Conservation (phyloP, 176 grass and related monocot genomes). For the Carex myosuroides region DNA sequence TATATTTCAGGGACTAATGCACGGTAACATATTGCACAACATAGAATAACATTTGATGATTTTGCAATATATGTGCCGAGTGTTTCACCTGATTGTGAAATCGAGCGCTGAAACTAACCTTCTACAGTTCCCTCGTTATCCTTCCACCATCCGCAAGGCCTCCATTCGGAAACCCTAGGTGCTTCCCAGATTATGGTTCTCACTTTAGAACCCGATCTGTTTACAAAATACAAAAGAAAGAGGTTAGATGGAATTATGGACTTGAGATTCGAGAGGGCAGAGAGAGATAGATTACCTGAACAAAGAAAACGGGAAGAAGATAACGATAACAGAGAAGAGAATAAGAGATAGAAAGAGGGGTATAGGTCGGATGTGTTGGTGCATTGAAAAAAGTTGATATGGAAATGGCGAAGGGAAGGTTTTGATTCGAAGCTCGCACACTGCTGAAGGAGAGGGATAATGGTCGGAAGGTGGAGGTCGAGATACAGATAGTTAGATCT, state of each 20-base stretch:
- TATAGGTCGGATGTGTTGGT: conserved; percentile 26
- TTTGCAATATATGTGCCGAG: not conserved
- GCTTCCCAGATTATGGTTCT: conserved; percentile 43
- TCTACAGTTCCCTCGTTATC: conserved; percentile 20
- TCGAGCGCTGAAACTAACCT: not conserved
- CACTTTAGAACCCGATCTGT: conserved; percentile 13
- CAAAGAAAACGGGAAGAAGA: conserved; percentile 30
- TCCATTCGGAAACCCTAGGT: conserved; percentile 49
- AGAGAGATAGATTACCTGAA: conserved; percentile 28
- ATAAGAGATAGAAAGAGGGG: conserved; percentile 38
- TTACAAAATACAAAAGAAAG: not conserved
- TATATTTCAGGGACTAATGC: not conserved
- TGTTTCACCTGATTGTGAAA: not conserved
- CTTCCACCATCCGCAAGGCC: conserved; percentile 66
- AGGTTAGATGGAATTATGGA: not conserved
- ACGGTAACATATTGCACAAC: not conserved
- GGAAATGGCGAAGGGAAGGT: not conserved
- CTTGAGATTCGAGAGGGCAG: not conserved
- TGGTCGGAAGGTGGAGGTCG: not conserved
- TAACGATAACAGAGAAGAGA: conserved; percentile 10
- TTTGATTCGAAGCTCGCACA: not conserved
- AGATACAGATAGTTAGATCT: not conserved
- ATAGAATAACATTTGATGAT: not conserved
- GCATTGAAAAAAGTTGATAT: not conserved
- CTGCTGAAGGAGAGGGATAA: not conserved